phyloP scores from a whole-genome alignment of 148 eudicot genomes.

The Nyssa sinensis region DNA sequence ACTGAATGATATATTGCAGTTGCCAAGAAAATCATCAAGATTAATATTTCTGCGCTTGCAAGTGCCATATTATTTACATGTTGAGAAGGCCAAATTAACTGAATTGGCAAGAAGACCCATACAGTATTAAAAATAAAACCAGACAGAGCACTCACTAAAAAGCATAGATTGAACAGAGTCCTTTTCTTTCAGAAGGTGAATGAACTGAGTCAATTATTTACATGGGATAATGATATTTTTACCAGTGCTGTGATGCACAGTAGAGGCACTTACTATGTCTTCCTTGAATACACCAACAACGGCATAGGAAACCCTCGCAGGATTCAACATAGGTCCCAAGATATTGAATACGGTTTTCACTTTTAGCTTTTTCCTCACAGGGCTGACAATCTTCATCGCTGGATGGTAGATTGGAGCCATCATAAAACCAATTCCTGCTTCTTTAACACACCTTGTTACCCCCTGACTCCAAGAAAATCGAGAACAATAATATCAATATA shows the following conservation, averaged over 20 bases:
- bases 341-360: slow-evolving; percentile 94
- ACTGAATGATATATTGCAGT: background rate
- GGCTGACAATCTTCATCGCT: slow-evolving; percentile 93
- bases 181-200: too few species aligned
- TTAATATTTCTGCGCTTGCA: background rate
- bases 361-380: slow-evolving; percentile 79
- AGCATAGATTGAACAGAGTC: background rate
- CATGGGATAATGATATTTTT: background rate
- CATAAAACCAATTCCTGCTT: slow-evolving; percentile 96
- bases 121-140: background rate
- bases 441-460: slow-evolving; percentile 66
- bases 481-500: background rate
- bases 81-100: background rate
- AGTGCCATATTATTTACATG: background rate
- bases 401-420: slow-evolving; percentile 97
- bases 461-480: slow-evolving; percentile 44
- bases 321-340: slow-evolving; percentile 95
- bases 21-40: background rate
- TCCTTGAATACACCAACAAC: slow-evolving; percentile 96
- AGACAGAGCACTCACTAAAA: background rate
- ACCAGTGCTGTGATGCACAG: background rate
- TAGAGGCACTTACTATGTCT: slow-evolving; percentile 55
- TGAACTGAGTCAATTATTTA: background rate
- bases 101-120: background rate
- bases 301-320: slow-evolving; percentile 87